phyloP scores from a whole-genome alignment of 768 basidiomycete genomes.

The Auricularia sp. region DNA sequence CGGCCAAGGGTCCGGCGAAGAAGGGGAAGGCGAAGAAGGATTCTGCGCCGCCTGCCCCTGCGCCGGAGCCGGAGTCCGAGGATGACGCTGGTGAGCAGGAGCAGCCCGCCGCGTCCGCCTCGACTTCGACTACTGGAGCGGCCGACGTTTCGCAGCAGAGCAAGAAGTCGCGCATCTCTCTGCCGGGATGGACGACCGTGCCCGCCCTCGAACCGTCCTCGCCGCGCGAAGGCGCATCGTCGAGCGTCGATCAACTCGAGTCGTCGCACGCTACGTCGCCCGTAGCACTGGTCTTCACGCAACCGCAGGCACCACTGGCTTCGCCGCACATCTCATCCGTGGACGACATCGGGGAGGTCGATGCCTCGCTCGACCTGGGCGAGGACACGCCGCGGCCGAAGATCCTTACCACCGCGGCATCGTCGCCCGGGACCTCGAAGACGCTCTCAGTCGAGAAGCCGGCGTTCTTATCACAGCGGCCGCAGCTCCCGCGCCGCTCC shows the following conservation, averaged over 20 bases:
- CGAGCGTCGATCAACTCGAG: neutral
- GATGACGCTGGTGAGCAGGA: neutral
- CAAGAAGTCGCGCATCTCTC: neutral
- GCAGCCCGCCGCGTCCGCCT: neutral
- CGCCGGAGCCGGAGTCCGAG: neutral
- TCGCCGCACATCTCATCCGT: neutral
- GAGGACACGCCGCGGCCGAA: neutral
- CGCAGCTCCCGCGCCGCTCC: neutral
- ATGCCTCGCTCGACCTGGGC: neutral
- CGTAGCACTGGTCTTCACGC: neutral
- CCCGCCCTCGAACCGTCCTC: neutral
- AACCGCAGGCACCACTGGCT: neutral
- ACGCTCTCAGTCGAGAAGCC: neutral
- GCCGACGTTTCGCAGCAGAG: neutral
- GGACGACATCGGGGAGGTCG: neutral
- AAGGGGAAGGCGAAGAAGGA: neutral
- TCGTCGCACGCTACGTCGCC: neutral
- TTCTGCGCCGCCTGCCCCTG: neutral
- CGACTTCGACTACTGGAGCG: no score
- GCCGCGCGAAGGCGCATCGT: neutral
- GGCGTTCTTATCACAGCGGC: neutral
- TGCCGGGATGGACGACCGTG: neutral
- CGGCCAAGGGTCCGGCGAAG: neutral
- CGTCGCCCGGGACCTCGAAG: neutral
- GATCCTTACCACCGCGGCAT: neutral